These are phyloP conservation scores for Protea cynaroides DNA, from an alignment of 164 flowering plant genomes.

Conservation along the genomic window DNA sequence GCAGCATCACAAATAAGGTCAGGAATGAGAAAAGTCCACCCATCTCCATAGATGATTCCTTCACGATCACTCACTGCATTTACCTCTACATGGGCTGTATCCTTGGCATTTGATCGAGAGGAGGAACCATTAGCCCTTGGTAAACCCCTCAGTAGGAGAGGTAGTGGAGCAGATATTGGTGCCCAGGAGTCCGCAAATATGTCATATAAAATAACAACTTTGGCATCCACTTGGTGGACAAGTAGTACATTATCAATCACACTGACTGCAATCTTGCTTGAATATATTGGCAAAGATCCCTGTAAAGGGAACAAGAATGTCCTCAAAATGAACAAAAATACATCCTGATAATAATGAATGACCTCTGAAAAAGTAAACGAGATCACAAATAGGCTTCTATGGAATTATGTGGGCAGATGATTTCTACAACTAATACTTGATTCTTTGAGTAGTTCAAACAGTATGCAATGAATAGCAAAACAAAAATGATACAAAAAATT, in stretches of 20 bases:
- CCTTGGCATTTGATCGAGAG: slow-evolving; percentile 28
- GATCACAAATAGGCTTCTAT: neutral
- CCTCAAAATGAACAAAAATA: neutral
- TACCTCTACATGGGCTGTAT: slow-evolving; percentile 31
- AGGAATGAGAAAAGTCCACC: slow-evolving; percentile 82
- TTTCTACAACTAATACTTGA: too few species aligned
- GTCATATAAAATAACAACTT: slow-evolving; percentile 89
- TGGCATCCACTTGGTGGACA: slow-evolving; percentile 96
- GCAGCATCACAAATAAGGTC: slow-evolving; percentile 74
- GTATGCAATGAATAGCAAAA: too few species aligned
- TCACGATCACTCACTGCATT: slow-evolving; percentile 32
- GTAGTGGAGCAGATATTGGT: slow-evolving; percentile 99
- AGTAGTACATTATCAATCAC: slow-evolving; percentile 92
- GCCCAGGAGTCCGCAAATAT: slow-evolving; percentile 73
- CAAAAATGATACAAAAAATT: too few species aligned
- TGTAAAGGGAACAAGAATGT: slow-evolving; percentile 26
- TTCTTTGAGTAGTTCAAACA: too few species aligned
- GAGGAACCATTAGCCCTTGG: slow-evolving; percentile 34
- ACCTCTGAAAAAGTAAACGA: neutral
- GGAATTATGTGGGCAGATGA: neutral
- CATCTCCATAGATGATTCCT: slow-evolving; percentile 61
- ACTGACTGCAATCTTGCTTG: slow-evolving; percentile 74
- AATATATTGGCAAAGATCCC: slow-evolving; percentile 93
- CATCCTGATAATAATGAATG: neutral
- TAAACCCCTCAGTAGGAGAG: slow-evolving; percentile 61